Evolutionary conservation across 108 stramenopile species (phyloP).

Genomic region (Schizochytrium sp.): DNA sequence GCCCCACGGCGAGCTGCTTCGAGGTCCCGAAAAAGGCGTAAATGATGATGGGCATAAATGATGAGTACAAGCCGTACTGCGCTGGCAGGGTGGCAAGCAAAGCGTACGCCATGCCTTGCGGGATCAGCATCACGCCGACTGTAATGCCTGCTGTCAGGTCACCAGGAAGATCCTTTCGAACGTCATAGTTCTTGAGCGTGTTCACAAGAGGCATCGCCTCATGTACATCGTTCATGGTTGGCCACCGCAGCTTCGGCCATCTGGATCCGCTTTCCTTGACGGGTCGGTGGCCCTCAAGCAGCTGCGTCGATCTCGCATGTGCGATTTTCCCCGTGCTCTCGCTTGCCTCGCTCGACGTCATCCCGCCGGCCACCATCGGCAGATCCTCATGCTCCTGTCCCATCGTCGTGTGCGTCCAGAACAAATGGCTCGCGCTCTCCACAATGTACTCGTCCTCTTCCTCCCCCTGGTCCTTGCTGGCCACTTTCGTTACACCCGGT

Average conservation of each 20-base stretch:
- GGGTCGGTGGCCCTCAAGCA: not conserved
- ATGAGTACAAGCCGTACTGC: conserved; percentile 72
- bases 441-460: no score
- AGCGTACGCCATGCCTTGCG: conserved; percentile 77
- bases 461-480: no score
- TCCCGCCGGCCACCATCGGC: no score
- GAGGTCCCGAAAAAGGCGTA: conserved; percentile 69
- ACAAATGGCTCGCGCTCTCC: no score
- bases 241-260: not conserved
- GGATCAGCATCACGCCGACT: conserved; percentile 70
- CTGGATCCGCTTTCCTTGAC: not conserved
- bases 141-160: conserved; percentile 17
- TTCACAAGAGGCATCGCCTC: not conserved
- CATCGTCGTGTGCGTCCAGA: no score
- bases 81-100: conserved; percentile 69
- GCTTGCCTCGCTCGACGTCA: no score
- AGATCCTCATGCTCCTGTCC: no score
- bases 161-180: not conserved
- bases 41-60: conserved; percentile 59
- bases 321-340: no score
- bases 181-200: not conserved
- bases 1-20: conserved; percentile 72
- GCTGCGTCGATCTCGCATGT: not conserved
- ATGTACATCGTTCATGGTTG: not conserved
- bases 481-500: no score